Base-by-base conservation (phyloP, 352 stramenopile genomes). In the Phytopythium helicoides region DNA sequence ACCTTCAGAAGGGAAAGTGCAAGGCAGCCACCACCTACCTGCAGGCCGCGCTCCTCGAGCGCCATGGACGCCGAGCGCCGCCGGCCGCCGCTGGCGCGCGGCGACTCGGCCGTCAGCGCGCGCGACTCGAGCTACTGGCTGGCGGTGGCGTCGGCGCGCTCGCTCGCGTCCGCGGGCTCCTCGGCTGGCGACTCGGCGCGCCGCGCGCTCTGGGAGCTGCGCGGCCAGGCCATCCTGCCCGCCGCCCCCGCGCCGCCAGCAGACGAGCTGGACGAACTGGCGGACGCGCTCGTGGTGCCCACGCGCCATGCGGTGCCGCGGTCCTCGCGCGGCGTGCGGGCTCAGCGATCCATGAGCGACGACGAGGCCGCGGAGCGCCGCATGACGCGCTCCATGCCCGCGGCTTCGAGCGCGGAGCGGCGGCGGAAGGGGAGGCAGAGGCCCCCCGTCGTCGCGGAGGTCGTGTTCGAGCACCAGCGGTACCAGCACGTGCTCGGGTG, bases 41-140 rank as follows among this genome's bases (percentile, higher is more conserved):
- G n/a, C n/a, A n/a, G n/a, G n/a, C n/a, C n/a, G n/a, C n/a, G n/a
- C n/a, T n/a, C n/a, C n/a, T n/a, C 36, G 22, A 15, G 36, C 36
- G 8, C 16, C 36, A 19, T 21, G 7, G 28, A 28, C 18, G 39
- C 39, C 1, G 40, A 47, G 21, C 1, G 8, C 6, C 44, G 54
- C 21, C 41, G 50, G 25, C 44, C 47, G 26, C 56, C 59, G 48
- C 61, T 72, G 21, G 48, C 35, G 28, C 62, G 50, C 44, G 46
- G 59, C 3, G 69, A 79, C 54, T 80, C 69, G 18, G 66, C 58
- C 44, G 66, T 81, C 46, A 89, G 78, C 57, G 78, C 75, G 34
- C 78, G 78, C 51, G 78, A 89, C 63, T 73, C 78, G 56, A 71
- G 61, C 25, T 89, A 84, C 55, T 89, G 78, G 78, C 56, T 89